Conservation (phyloP, 2,329 filamentous ascomycete species). For the Pezicula radicicola region DNA sequence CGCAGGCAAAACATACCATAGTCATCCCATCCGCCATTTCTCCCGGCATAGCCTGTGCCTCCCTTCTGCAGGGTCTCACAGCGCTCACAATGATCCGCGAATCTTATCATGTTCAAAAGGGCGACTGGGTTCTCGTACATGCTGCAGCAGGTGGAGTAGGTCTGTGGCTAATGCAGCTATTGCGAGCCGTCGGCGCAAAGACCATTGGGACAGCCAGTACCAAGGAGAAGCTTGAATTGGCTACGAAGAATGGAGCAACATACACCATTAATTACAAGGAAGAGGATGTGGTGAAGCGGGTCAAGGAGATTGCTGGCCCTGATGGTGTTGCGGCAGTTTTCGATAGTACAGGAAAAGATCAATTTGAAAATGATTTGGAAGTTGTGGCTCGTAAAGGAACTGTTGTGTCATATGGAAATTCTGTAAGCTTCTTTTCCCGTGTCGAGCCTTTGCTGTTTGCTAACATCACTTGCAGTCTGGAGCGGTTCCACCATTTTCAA, state of each 20-base stretch:
- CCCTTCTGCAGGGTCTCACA: constrained; percentile 78
- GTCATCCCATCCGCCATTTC: constrained; percentile 61
- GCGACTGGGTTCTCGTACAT: constrained; percentile 81
- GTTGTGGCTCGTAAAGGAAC: constrained; percentile 74
- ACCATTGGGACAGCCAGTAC: constrained; percentile 79
- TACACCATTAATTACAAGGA: constrained; percentile 67
- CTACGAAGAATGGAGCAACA: constrained; percentile 67
- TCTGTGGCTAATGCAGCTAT: constrained; percentile 70
- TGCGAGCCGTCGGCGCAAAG: constrained; percentile 68
- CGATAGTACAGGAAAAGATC: constrained; percentile 81
- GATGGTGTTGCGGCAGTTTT: constrained; percentile 76
- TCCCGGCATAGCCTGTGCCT: constrained; percentile 62
- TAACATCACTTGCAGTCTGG: constrained; percentile 46
- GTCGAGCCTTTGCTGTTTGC: constrained; percentile 2
- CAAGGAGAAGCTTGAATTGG: constrained; percentile 67
- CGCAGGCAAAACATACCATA: constrained; percentile 46
- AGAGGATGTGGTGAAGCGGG: constrained; percentile 55
- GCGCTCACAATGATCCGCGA: constrained; percentile 78
- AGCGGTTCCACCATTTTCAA: constrained; percentile 65
- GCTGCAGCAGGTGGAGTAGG: constrained; percentile 84
- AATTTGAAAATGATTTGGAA: constrained; percentile 76
- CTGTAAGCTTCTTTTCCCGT: constrained; percentile 42
- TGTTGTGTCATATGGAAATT: constrained; percentile 78
- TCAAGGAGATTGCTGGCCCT: constrained; percentile 68
- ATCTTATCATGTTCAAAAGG: constrained; percentile 65